A percentile compares a stretch with the other conserved stretches of the same genome.
Conservation (phyloP, 1,139 yeast species). For the Blastobotrys proliferans region DNA sequence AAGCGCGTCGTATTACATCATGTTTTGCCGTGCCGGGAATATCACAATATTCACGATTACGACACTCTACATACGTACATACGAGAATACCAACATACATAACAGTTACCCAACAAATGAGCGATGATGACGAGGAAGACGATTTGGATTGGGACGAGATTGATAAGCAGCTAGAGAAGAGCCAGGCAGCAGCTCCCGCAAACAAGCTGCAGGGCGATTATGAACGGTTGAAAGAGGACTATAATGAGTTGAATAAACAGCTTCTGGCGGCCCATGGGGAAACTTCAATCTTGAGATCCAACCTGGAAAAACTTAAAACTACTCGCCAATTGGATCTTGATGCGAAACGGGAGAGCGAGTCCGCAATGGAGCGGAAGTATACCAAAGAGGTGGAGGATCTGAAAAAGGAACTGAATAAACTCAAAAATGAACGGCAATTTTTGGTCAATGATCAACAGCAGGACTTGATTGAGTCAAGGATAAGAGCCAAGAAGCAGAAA, state of each 20-base stretch:
- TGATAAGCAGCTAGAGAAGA: constrained; percentile 8
- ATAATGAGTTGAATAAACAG: constrained; percentile 11
- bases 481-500: constrained; percentile 3
- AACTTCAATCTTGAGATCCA: constrained; percentile 67
- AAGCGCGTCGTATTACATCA: too few species aligned
- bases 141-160: constrained; percentile 11
- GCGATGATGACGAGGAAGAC: constrained; percentile 9
- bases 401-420: constrained; percentile 45
- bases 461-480: constrained; percentile 8
- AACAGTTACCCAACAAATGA: too few species aligned
- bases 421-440: constrained; percentile 72
- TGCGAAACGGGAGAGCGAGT: constrained; percentile 43
- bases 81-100: too few species aligned
- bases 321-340: constrained; percentile 33
- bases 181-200: not conserved
- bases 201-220: constrained; percentile 3
- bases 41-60: too few species aligned
- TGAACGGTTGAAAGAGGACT: constrained; percentile 5
- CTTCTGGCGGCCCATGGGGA: constrained; percentile 48
- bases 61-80: too few species aligned
- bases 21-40: too few species aligned
- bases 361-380: constrained; percentile 35
- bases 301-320: constrained; percentile 47
- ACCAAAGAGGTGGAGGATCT: constrained; percentile 40
- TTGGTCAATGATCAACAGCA: constrained; percentile 41